These are phyloP conservation scores for Schrenkiella parvula DNA, from an alignment of 345 rosid genomes.

Conservation along the genomic window DNA sequence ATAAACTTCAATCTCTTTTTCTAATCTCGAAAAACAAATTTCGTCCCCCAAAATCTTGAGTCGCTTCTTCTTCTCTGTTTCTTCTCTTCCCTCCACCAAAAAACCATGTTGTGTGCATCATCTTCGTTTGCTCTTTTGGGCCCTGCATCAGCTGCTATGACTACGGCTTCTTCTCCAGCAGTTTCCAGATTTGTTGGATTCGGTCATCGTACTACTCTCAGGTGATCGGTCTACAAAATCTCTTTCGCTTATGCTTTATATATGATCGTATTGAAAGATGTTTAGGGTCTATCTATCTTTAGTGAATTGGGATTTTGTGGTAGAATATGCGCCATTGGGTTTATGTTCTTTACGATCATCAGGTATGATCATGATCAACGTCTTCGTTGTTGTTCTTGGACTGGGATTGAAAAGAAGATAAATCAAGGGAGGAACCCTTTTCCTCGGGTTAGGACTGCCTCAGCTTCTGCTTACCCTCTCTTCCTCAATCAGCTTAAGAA, in stretches of 20 bases:
- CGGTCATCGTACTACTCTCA: constrained; percentile 17
- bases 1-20: constrained; percentile 5
- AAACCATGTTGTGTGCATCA: constrained; percentile 36
- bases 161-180: constrained; percentile 30
- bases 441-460: constrained; percentile 39
- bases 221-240: constrained; percentile 32
- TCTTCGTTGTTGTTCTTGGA: constrained; percentile 46
- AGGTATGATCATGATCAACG: constrained; percentile 66
- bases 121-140: constrained; percentile 27
- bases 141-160: constrained; percentile 25
- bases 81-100: not conserved
- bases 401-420: constrained; percentile 36
- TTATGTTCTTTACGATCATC: constrained; percentile 70
- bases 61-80: constrained; percentile 6
- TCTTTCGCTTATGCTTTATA: not conserved
- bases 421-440: constrained; percentile 16
- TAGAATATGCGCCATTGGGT: constrained; percentile 40
- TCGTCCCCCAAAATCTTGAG: not conserved
- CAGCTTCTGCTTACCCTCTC: constrained; percentile 70
- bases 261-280: not conserved
- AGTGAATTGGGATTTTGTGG: constrained; percentile 26
- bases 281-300: not conserved
- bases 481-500: constrained; percentile 53
- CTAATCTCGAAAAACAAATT: not conserved
- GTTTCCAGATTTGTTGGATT: constrained; percentile 16